Evolutionary conservation across 2,329 filamentous ascomycete species (phyloP), one percentile per base, ranked within the genome.

Genomic region (Colletotrichum echinochloae): DNA sequence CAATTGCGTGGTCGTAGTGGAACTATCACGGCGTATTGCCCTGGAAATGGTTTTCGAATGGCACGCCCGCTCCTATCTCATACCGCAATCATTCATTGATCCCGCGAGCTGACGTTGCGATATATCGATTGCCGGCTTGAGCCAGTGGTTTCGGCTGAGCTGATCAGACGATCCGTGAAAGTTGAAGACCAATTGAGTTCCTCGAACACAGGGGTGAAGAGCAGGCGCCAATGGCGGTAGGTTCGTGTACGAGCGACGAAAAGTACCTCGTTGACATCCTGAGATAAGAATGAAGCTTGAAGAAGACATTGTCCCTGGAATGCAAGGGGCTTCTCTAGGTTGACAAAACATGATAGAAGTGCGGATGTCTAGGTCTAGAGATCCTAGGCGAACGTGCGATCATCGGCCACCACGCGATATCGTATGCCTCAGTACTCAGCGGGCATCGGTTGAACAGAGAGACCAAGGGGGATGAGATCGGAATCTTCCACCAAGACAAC

Each of bases 391-490:
- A 62, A 16, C 18, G 16, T 35, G 23, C 23, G 46, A 28, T 39
- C 23, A 23, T 39, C 41, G 46, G 33, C 46, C 20, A n/a, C 23
- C 12, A 23, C n/a, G 7, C 35, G 12, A 41, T 51, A 3, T 52
- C 35, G 23, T 5, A 41, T 33, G 35, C 46, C 8, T 52, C 33
- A 51, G 26, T 12, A 30, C n/a, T 61, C 18, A 9, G 20, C 51
- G 5, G 5, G 28, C 59, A 9, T 52, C 18, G 18, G 33, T 35
- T 26, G 46, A 2, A 49, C 8, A 46, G 26, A 41, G 28, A 23
- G 35, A 44, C 52, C 52, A 65, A 46, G 65, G 35, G 33, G 23
- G 60, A 39, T 33, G 60, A 51, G 33, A 33, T 30, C 30, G 16
- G 33, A 33, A 9, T n/a, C n/a, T 51, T 14, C 41, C 28, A 23